phyloP scores from a whole-genome alignment of 179 eudicot genomes.

The Beta lomatogona region DNA sequence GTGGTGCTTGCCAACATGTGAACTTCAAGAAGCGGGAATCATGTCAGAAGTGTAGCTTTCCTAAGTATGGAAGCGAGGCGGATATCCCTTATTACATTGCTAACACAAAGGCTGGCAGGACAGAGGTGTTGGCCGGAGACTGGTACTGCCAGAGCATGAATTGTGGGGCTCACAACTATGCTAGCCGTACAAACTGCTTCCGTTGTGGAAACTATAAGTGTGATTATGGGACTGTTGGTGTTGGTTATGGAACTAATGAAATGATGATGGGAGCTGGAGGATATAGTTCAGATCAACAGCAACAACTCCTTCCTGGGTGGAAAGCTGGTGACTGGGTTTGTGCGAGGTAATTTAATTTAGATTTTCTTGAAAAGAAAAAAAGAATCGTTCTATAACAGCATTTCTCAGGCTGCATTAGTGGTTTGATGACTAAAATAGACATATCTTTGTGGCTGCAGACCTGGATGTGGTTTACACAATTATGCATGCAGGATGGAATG shows the following conservation, averaged over 20 bases:
- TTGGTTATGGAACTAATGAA: constrained; percentile 35
- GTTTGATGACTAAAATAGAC: not conserved
- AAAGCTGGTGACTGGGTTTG: constrained; percentile 95
- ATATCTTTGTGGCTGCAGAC: constrained; percentile 37
- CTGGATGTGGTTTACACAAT: constrained; percentile 79
- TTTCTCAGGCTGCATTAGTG: constrained; percentile 9
- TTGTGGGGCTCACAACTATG: constrained; percentile 94
- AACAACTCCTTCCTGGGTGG: constrained; percentile 70
- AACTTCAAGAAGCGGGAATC: constrained; percentile 88
- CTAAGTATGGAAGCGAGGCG: constrained; percentile 50
- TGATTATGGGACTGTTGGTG: constrained; percentile 36
- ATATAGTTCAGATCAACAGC: constrained; percentile 32
- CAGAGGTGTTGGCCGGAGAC: constrained; percentile 78
- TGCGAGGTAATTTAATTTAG: constrained; percentile 41
- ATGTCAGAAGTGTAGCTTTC: constrained; percentile 73
- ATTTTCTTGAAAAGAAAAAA: not conserved
- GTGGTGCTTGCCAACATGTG: constrained; percentile 82
- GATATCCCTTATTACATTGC: constrained; percentile 44
- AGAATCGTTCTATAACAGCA: not conserved
- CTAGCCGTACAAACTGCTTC: constrained; percentile 78
- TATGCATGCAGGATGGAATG: constrained; percentile 79
- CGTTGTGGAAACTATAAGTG: constrained; percentile 62
- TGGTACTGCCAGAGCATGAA: constrained; percentile 78
- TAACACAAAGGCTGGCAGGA: constrained; percentile 32
- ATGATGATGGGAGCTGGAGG: constrained; percentile 39